A percentile compares a stretch with the other conserved stretches of the same genome.
These are phyloP conservation scores for Pascua guehoae DNA, from an alignment of 1,284 basidiomycete genomes.

Conservation along the genomic window DNA sequence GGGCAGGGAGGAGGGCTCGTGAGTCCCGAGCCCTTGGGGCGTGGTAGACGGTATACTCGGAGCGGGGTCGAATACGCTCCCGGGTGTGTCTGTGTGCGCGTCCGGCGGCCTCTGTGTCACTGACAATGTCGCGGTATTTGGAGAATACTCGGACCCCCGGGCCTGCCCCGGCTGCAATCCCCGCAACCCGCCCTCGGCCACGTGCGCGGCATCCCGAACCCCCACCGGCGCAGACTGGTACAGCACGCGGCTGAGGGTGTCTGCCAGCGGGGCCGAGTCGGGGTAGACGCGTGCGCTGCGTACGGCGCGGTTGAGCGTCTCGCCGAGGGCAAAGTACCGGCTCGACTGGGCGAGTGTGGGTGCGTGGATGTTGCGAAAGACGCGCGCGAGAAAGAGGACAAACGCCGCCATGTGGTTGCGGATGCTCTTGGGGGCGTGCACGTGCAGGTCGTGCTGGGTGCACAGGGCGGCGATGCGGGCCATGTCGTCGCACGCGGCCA, in stretches of 20 bases:
- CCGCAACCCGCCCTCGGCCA: constrained; percentile 7
- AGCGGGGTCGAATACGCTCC: not conserved
- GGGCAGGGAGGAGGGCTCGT: no score
- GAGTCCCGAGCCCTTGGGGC: not conserved
- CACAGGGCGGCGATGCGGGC: constrained; percentile 2
- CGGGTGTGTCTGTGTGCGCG: not conserved
- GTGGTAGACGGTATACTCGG: not conserved
- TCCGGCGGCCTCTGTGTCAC: not conserved
- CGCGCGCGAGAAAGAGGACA: constrained; percentile 4
- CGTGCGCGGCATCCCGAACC: constrained; percentile 3
- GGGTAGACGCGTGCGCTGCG: not conserved
- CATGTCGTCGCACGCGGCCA: constrained; percentile 11
- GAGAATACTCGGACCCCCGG: not conserved
- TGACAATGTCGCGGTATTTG: not conserved
- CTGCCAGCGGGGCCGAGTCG: constrained; percentile 5
- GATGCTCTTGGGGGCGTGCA: not conserved
- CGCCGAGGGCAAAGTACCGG: constrained; percentile 6
- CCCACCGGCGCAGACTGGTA: not conserved
- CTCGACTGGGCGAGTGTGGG: constrained; percentile 2
- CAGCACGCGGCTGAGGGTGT: constrained; percentile 6
- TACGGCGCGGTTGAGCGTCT: constrained; percentile 10
- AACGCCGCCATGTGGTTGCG: constrained; percentile 16
- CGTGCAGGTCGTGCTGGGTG: constrained; percentile 4
- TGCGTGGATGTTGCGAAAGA: not conserved
- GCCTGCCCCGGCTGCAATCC: not conserved